These are phyloP conservation scores for Oehlia diaphana DNA, from an alignment of 192 early-diverging fungal genomes.

Conservation along the genomic window DNA sequence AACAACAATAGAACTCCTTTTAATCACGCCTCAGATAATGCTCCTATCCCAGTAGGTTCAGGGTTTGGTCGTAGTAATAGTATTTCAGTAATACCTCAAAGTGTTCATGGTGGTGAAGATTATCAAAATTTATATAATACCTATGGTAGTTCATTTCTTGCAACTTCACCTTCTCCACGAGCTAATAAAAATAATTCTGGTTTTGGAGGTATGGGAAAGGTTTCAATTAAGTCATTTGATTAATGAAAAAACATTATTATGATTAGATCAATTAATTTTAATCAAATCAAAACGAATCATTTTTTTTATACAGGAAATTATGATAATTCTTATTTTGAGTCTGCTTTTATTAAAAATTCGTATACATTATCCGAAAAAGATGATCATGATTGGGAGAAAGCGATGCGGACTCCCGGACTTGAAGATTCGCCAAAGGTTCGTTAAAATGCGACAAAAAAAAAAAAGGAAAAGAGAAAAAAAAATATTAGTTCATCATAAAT, in stretches of 20 bases:
- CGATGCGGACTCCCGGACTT: constrained; percentile 13
- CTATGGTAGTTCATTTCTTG: background rate
- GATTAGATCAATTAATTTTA: background rate
- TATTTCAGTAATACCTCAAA: constrained; percentile 29
- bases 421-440: constrained; percentile 32
- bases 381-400: constrained; percentile 30
- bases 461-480: too few relatives aligned
- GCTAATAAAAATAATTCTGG: background rate
- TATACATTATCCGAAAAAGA: constrained; percentile 19
- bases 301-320: constrained; percentile 6
- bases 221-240: background rate
- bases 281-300: background rate
- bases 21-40: background rate
- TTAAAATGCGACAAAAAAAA: background rate
- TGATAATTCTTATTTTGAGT: constrained; percentile 13
- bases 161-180: constrained; percentile 1
- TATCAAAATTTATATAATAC: background rate
- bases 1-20: background rate
- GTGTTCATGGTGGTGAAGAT: background rate
- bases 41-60: background rate
- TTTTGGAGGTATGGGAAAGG: constrained; percentile 6
- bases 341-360: constrained; percentile 19
- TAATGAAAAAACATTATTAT: background rate
- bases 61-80: constrained; percentile 22
- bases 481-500: background rate